phyloP scores from a whole-genome alignment of 306 rosid species.

The Rosa persica region DNA sequence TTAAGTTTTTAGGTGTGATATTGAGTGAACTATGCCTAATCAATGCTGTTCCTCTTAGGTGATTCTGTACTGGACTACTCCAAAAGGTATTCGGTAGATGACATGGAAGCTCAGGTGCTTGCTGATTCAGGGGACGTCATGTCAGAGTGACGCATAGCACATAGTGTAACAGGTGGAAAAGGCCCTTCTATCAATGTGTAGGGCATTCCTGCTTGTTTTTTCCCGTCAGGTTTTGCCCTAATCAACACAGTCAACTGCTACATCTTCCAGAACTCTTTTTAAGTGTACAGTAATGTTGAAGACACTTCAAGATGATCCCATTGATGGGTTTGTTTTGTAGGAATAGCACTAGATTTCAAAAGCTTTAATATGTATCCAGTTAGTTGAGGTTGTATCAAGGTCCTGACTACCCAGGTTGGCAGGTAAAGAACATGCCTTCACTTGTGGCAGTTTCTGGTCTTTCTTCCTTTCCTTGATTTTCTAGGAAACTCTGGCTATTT shows the following conservation, averaged over 20 bases:
- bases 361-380: constrained; percentile 28
- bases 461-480: constrained; percentile 13
- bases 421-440: constrained; percentile 33
- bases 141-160: constrained; percentile 35
- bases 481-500: constrained; percentile 8
- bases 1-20: background rate
- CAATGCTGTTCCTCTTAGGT: constrained; percentile 41
- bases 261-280: constrained; percentile 32
- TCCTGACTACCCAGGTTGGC: constrained; percentile 56
- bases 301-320: constrained; percentile 28
- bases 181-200: constrained; percentile 24
- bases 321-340: constrained; percentile 35
- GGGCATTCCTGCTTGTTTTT: constrained; percentile 45
- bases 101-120: constrained; percentile 24
- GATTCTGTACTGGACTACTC: constrained; percentile 56
- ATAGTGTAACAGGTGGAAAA: constrained; percentile 26
- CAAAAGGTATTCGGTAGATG: constrained; percentile 27
- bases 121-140: constrained; percentile 35
- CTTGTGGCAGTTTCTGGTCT: constrained; percentile 49
- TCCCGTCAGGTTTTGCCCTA: constrained; percentile 40
- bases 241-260: constrained; percentile 19
- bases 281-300: constrained; percentile 34
- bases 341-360: constrained; percentile 26
- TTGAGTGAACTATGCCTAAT: background rate
- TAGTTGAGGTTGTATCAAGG: constrained; percentile 29